Percentiles rank a stretch among this genome's conserved stretches.
phyloP scores from a whole-genome alignment of 148 eudicot species.

The Diospyros lotus region DNA sequence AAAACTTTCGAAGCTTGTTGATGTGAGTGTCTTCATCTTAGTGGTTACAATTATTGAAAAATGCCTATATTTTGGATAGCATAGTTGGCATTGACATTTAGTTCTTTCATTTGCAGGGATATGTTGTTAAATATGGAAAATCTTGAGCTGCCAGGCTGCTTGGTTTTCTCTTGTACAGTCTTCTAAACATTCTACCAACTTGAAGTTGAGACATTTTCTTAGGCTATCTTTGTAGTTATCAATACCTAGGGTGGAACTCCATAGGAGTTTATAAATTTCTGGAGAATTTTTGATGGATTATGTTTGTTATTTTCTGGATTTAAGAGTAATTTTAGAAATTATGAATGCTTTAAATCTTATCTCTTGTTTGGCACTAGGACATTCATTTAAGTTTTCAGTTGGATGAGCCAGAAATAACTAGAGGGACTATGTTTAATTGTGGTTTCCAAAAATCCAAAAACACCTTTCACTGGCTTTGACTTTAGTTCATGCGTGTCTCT shows the following conservation, averaged over 20 bases:
- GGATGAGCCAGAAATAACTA: too few relatives aligned
- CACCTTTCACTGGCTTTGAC: too few relatives aligned
- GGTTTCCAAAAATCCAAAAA: too few relatives aligned
- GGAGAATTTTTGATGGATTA: slow-evolving; percentile 11
- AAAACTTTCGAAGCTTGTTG: slow-evolving; percentile 82
- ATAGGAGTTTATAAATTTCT: neutral
- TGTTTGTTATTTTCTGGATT: neutral
- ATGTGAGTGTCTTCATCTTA: slow-evolving; percentile 49
- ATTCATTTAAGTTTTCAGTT: too few relatives aligned
- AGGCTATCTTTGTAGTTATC: neutral
- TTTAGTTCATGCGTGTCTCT: too few relatives aligned
- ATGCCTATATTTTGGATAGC: neutral
- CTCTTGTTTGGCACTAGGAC: too few relatives aligned
- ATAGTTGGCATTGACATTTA: slow-evolving; percentile 19
- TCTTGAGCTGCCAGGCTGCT: slow-evolving; percentile 37
- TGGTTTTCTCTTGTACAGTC: slow-evolving; percentile 16
- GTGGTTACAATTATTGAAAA: slow-evolving; percentile 9
- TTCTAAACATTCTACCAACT: slow-evolving; percentile 2
- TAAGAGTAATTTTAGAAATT: neutral
- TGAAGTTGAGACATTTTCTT: slow-evolving; percentile 7
- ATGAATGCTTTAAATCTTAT: neutral
- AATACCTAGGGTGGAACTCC: slow-evolving; percentile 12
- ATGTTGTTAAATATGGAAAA: slow-evolving; percentile 66
- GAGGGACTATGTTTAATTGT: too few relatives aligned
- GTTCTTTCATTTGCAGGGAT: slow-evolving; percentile 58